phyloP scores from a whole-genome alignment of 2,329 filamentous ascomycete species.

The Verticillium longisporum region DNA sequence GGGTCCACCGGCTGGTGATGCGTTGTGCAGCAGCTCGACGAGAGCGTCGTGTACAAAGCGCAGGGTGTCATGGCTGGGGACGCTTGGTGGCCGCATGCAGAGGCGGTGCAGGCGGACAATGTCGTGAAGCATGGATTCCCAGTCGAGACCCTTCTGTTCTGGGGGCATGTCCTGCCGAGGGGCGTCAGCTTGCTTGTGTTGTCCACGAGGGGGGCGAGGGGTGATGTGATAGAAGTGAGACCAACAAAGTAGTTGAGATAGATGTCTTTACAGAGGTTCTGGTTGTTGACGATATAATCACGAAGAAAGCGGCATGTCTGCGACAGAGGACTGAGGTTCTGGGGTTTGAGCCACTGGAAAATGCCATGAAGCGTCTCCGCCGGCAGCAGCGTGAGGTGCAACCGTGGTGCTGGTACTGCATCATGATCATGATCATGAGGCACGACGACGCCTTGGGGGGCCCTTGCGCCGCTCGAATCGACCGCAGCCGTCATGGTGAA shows the following conservation, averaged over 20 bases:
- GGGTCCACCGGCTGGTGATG: constrained; percentile 21
- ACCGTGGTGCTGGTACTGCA: background rate
- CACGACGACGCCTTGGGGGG: too few relatives aligned
- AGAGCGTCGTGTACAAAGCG: constrained; percentile 40
- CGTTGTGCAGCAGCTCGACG: constrained; percentile 36
- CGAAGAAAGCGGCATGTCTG: constrained; percentile 46
- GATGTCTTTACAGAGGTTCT: constrained; percentile 51
- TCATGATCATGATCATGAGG: too few relatives aligned
- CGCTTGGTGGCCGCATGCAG: constrained; percentile 21
- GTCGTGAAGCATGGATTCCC: constrained; percentile 35
- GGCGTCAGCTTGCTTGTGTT: background rate
- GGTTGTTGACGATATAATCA: constrained; percentile 49
- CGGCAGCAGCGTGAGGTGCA: constrained; percentile 32
- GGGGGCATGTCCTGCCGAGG: constrained; percentile 23
- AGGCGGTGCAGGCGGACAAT: constrained; percentile 36
- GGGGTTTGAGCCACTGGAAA: constrained; percentile 46
- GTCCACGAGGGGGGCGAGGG: background rate
- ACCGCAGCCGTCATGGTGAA: too few relatives aligned
- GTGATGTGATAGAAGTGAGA: background rate
- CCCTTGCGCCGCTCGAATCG: too few relatives aligned
- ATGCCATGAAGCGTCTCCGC: constrained; percentile 59
- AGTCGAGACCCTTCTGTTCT: constrained; percentile 27
- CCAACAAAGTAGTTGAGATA: constrained; percentile 39
- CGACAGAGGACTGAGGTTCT: constrained; percentile 47
- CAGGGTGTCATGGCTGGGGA: constrained; percentile 33